phyloP scores from a whole-genome alignment of 352 stramenopile genomes.

The Thalassiosira ordinaria region DNA sequence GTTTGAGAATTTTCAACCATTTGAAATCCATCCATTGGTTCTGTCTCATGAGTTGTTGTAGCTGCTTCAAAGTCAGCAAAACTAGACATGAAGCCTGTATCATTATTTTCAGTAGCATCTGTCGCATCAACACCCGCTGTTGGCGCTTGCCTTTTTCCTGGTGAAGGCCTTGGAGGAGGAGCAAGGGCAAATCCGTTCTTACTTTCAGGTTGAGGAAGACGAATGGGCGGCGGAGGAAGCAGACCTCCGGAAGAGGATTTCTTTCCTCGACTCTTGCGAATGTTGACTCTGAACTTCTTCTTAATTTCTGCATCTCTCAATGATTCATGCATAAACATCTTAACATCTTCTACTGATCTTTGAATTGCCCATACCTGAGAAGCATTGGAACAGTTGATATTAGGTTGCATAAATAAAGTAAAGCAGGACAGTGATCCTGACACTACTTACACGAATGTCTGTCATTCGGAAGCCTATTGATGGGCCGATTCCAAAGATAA shows the following conservation, averaged over 20 bases:
- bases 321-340: constrained; percentile 85
- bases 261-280: constrained; percentile 59
- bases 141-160: constrained; percentile 1
- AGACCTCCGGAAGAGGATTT: constrained; percentile 1
- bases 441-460: constrained; percentile 80
- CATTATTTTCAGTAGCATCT: neutral
- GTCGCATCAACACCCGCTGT: neutral
- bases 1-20: neutral
- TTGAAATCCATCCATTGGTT: too few relatives aligned
- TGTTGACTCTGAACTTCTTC: constrained; percentile 85
- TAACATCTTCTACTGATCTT: constrained; percentile 78
- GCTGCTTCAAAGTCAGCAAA: constrained; percentile 38
- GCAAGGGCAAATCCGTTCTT: constrained; percentile 49
- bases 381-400: too few relatives aligned
- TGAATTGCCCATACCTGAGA: constrained; percentile 81
- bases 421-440: neutral
- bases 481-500: constrained; percentile 80
- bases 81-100: constrained; percentile 40
- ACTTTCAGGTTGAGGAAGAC: constrained; percentile 39
- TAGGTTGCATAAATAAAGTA: neutral
- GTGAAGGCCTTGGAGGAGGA: constrained; percentile 30
- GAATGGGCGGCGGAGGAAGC: constrained; percentile 24
- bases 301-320: constrained; percentile 81
- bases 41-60: neutral
- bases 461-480: constrained; percentile 74